These are phyloP conservation scores for Calonectria montana DNA, from an alignment of 2,329 filamentous ascomycete species.

Conservation along the genomic window DNA sequence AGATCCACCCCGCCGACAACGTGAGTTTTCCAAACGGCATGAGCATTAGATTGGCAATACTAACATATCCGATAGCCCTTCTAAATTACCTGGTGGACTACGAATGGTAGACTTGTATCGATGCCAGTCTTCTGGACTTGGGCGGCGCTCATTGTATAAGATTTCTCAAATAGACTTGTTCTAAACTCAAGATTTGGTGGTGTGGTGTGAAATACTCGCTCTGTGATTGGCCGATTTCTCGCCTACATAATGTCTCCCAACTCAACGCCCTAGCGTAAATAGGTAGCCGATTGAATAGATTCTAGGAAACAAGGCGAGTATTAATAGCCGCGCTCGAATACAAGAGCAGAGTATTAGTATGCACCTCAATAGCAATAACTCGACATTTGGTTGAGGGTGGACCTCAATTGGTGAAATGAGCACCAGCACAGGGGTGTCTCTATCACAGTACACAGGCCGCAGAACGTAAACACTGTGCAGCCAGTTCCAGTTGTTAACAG, in stretches of 20 bases:
- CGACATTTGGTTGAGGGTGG: not conserved
- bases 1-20: conserved; percentile 71
- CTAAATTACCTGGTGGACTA: conserved; percentile 48
- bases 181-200: conserved; percentile 33
- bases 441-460: conserved; percentile 31
- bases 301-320: not conserved
- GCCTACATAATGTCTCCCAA: not conserved
- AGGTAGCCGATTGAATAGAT: not conserved
- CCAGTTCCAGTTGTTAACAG: conserved; percentile 19
- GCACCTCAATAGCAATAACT: not conserved
- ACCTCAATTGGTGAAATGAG: conserved; percentile 1
- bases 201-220: conserved; percentile 41
- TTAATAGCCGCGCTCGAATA: not conserved
- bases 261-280: not conserved
- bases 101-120: conserved; percentile 44
- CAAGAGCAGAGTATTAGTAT: too few relatives aligned
- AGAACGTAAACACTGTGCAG: conserved; percentile 17
- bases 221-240: conserved; percentile 36
- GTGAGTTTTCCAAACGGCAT: conserved; percentile 55
- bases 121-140: conserved; percentile 36
- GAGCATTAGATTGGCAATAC: not conserved
- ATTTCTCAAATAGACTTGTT: conserved; percentile 51
- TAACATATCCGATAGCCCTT: conserved; percentile 51
- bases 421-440: not conserved
- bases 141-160: conserved; percentile 51